Evolutionary conservation across 192 early-diverging fungal species (phyloP).

Genomic region (Dimargaris cristalligena): DNA sequence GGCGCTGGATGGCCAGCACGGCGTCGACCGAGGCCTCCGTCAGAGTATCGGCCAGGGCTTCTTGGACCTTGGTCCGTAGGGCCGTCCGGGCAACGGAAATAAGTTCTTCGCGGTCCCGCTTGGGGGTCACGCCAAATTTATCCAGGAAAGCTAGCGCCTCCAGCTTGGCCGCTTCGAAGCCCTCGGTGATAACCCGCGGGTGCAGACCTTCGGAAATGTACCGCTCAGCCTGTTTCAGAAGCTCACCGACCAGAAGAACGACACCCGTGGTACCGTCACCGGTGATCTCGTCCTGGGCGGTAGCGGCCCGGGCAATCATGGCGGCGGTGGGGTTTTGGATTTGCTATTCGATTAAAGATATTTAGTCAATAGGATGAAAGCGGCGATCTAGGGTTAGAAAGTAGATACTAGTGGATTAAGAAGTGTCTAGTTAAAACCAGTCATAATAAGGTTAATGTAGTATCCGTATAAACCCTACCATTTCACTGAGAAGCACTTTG

Average conservation of each 20-base stretch:
- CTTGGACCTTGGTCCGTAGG: slow-evolving; percentile 86
- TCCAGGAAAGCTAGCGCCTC: slow-evolving; percentile 92
- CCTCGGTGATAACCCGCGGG: slow-evolving; percentile 87
- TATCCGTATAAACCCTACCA: too few species aligned
- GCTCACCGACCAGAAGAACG: slow-evolving; percentile 90
- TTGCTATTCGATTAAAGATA: too few species aligned
- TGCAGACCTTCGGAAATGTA: slow-evolving; percentile 94
- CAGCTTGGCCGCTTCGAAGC: slow-evolving; percentile 92
- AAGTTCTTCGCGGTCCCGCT: slow-evolving; percentile 80
- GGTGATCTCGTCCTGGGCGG: slow-evolving; percentile 97
- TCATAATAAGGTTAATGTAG: too few species aligned
- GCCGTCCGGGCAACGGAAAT: slow-evolving; percentile 86
- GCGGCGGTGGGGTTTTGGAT: slow-evolving; percentile 99
- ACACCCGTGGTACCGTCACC: slow-evolving; percentile 98
- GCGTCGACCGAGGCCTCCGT: slow-evolving; percentile 96
- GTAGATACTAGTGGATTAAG: too few species aligned
- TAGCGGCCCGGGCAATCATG: slow-evolving; percentile 98
- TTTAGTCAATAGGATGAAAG: too few species aligned
- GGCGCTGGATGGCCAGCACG: slow-evolving; percentile 67
- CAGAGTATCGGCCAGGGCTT: slow-evolving; percentile 74
- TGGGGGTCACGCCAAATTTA: slow-evolving; percentile 51
- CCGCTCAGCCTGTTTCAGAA: slow-evolving; percentile 88
- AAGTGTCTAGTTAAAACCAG: too few species aligned
- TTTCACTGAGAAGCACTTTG: slow-evolving; percentile 94
- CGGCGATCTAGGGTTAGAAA: neutral